phyloP scores from a whole-genome alignment of 116 monocot species.

The Dioscorea cayenensis region DNA sequence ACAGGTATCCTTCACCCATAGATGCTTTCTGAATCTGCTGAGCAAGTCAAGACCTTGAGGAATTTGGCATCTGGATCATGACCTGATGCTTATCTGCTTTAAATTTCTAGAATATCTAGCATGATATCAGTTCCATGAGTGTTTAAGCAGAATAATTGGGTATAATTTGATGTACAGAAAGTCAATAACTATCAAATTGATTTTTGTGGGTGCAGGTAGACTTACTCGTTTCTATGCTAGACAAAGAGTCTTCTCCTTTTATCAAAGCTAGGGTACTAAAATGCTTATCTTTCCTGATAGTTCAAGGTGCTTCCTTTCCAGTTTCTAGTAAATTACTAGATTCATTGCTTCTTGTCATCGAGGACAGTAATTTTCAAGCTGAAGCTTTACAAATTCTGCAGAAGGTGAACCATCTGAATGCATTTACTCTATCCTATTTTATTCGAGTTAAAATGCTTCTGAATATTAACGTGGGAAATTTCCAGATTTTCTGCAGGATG shows the following conservation, averaged over 20 bases:
- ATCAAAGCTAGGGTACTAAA: conserved; percentile 43
- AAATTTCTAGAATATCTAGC: neutral
- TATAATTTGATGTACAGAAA: neutral
- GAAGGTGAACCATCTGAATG: conserved; percentile 35
- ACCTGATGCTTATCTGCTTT: neutral
- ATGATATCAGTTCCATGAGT: neutral
- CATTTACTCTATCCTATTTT: neutral
- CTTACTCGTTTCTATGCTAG: conserved; percentile 39
- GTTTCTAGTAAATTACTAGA: conserved; percentile 20
- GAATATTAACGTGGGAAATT: conserved; percentile 4
- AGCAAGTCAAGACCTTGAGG: neutral
- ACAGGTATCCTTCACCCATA: conserved; percentile 48
- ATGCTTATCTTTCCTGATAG: conserved; percentile 48
- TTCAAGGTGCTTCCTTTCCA: conserved; percentile 24
- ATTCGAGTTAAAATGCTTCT: conserved; percentile 10
- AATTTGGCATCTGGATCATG: neutral
- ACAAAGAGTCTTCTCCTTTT: conserved; percentile 17
- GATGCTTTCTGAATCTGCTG: neutral
- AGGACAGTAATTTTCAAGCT: conserved; percentile 33
- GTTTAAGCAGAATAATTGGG: neutral
- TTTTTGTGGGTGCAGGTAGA: conserved; percentile 38
- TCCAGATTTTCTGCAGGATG: conserved; percentile 22
- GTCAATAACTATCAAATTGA: neutral
- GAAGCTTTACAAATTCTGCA: conserved; percentile 34
- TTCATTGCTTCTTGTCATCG: conserved; percentile 27